Percentiles rank a stretch among this genome's conserved stretches.
Evolutionary conservation across 2,329 filamentous ascomycete species (phyloP).

Genomic region (Gaeumannomyces sp.): DNA sequence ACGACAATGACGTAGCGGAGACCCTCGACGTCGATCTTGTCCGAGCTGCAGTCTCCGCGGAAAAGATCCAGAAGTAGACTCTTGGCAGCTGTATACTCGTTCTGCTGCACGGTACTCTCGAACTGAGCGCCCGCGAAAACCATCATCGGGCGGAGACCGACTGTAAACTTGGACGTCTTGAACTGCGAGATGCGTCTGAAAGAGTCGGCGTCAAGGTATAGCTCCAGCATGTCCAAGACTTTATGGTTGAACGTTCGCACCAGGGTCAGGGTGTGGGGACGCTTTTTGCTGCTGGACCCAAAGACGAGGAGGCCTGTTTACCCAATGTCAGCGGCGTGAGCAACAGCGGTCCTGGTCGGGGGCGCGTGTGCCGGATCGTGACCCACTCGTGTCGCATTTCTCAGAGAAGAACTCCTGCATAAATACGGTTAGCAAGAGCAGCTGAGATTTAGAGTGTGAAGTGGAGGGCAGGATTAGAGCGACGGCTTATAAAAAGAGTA

Average conservation of each 20-base stretch:
- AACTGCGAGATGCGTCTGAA: conserved; percentile 69
- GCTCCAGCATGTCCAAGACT: conserved; percentile 90
- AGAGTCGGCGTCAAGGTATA: conserved; percentile 70
- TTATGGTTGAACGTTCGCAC: conserved; percentile 79
- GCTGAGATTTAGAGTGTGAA: not conserved
- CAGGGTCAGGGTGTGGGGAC: conserved; percentile 84
- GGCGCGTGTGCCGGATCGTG: not conserved
- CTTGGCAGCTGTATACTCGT: conserved; percentile 81
- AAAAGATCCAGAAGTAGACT: conserved; percentile 87
- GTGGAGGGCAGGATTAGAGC: not conserved
- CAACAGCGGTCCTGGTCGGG: not conserved
- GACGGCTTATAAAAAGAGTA: not conserved
- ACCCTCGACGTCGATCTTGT: conserved; percentile 89
- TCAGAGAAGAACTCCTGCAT: conserved; percentile 77
- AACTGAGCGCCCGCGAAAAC: conserved; percentile 86
- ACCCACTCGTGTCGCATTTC: conserved; percentile 79
- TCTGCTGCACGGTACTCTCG: conserved; percentile 68
- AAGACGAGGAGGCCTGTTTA: conserved; percentile 59
- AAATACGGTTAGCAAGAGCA: not conserved
- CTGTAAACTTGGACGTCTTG: conserved; percentile 63
- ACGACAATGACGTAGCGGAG: conserved; percentile 86
- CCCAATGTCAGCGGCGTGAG: not conserved
- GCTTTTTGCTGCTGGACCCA: conserved; percentile 83
- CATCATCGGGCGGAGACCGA: conserved; percentile 84
- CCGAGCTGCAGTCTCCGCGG: conserved; percentile 65